Conservation (phyloP, 2,329 filamentous ascomycete species). For the Ophiostoma himal-ulmi region DNA sequence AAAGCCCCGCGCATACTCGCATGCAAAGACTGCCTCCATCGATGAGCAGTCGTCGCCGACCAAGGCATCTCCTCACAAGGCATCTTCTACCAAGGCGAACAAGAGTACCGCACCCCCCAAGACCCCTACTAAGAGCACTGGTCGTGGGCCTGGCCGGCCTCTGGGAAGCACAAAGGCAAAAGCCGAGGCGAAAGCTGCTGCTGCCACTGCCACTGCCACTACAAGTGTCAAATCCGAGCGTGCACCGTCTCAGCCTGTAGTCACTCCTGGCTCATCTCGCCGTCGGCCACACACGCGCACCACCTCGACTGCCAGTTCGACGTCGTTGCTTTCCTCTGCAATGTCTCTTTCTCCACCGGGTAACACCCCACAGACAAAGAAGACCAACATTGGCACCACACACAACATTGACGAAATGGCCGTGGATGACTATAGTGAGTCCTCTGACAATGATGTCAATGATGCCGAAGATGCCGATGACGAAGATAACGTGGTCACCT, state of each 20-base stretch:
- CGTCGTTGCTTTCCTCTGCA: slow-evolving; percentile 35
- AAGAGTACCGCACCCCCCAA: slow-evolving; percentile 14
- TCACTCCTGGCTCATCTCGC: not conserved
- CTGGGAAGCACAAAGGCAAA: slow-evolving; percentile 19
- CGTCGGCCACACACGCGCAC: slow-evolving; percentile 24
- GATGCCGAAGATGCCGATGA: not conserved
- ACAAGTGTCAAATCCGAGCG: not conserved
- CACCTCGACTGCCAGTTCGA: slow-evolving; percentile 27
- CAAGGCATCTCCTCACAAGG: not conserved
- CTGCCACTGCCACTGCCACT: not conserved
- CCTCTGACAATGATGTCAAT: not conserved
- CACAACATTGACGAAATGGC: slow-evolving; percentile 15
- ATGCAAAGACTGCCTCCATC: not conserved
- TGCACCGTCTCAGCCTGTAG: not conserved
- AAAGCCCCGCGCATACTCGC: not conserved
- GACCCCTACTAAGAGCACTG: slow-evolving; percentile 18
- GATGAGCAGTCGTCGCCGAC: not conserved
- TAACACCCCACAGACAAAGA: slow-evolving; percentile 20
- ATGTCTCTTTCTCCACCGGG: slow-evolving; percentile 31
- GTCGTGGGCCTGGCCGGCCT: slow-evolving; percentile 13
- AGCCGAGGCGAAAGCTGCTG: slow-evolving; percentile 11
- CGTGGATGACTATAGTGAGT: not conserved
- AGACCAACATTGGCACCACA: slow-evolving; percentile 10
- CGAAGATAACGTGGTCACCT: slow-evolving; percentile 10
- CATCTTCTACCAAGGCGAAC: not conserved